phyloP scores from a whole-genome alignment of 345 rosid species.

The Syzygium grande region DNA sequence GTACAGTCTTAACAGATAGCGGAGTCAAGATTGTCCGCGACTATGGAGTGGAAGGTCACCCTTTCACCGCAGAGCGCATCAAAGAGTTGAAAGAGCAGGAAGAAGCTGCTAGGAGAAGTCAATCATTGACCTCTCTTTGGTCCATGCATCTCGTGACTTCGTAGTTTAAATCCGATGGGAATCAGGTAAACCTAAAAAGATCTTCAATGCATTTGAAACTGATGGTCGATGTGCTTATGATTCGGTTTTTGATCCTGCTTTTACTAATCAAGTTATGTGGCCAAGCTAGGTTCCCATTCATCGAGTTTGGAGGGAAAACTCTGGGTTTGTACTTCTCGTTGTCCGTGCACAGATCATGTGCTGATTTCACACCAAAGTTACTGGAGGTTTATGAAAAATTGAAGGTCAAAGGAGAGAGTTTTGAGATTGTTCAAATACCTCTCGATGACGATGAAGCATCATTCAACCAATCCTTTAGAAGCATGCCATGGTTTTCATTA shows the following conservation, averaged over 20 bases:
- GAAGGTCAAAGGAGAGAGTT: not conserved
- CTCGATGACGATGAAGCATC: conserved; percentile 2
- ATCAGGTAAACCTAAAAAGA: conserved; percentile 22
- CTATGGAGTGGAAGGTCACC: conserved; percentile 58
- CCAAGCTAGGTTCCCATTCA: conserved; percentile 1
- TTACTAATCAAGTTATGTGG: not conserved
- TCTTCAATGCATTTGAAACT: not conserved
- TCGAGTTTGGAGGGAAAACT: conserved; percentile 11
- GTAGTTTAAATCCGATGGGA: conserved; percentile 40
- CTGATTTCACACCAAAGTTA: not conserved
- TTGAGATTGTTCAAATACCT: conserved; percentile 16
- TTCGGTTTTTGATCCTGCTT: not conserved
- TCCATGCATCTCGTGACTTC: conserved; percentile 38
- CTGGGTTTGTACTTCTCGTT: conserved; percentile 14
- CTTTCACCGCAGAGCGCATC: conserved; percentile 56
- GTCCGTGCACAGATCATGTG: not conserved
- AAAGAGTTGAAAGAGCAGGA: conserved; percentile 55
- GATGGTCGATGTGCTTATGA: not conserved
- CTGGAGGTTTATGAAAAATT: conserved; percentile 2
- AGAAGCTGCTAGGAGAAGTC: conserved; percentile 46
- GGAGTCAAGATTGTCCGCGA: conserved; percentile 48
- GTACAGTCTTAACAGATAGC: conserved; percentile 28
- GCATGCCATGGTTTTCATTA: conserved; percentile 18
- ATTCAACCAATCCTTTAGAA: not conserved
- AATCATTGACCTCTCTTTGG: conserved; percentile 55